Conservation (phyloP, 495 filamentous ascomycete species). For the Chaetomium tenue region DNA sequence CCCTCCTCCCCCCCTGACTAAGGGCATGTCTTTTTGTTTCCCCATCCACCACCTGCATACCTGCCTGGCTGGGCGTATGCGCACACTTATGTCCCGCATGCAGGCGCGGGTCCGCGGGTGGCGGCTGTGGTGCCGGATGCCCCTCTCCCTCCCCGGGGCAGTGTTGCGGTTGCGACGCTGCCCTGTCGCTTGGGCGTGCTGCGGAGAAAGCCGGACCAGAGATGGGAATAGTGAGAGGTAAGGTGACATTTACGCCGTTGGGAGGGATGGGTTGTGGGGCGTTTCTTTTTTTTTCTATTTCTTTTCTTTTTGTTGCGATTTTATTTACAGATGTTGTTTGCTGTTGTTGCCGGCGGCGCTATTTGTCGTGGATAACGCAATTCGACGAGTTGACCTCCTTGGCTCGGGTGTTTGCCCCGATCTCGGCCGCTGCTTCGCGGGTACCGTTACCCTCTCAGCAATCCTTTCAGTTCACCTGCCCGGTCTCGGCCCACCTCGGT, state of each 20-base stretch:
- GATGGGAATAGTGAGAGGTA: neutral
- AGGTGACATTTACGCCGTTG: neutral
- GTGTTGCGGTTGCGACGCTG: neutral
- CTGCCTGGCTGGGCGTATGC: no score
- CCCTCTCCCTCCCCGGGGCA: neutral
- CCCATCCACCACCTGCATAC: no score
- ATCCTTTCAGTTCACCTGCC: neutral
- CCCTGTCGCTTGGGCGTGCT: neutral
- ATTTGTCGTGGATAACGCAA: neutral
- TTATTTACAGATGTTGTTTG: neutral
- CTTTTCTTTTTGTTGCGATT: neutral
- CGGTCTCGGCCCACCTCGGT: neutral
- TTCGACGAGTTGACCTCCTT: neutral
- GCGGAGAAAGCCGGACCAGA: constrained; percentile 3
- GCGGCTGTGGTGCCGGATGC: constrained; percentile 10
- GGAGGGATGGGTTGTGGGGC: neutral
- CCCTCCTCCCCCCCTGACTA: neutral
- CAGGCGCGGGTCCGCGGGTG: constrained; percentile 9
- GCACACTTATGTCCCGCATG: neutral
- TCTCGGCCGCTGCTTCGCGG: neutral
- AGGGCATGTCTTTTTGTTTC: neutral
- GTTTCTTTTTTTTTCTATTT: constrained; percentile 2
- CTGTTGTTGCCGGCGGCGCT: neutral
- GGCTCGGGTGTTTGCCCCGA: neutral
- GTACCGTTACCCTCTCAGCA: constrained; percentile 8